phyloP scores from a whole-genome alignment of 2,329 filamentous ascomycete species.

The Colletotrichum simmondsii region DNA sequence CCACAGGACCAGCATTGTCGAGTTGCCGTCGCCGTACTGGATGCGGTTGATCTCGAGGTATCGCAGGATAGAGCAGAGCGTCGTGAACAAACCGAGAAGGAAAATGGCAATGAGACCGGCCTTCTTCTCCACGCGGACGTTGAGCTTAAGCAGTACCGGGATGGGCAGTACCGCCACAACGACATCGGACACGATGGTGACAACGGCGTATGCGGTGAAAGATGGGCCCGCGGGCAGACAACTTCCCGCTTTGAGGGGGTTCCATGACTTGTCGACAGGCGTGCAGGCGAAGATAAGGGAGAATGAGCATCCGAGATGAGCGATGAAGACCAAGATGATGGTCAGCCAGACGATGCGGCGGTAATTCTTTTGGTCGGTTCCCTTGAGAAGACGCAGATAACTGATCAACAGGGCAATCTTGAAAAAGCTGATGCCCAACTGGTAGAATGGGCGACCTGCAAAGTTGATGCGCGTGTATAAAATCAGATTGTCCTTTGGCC shows the following conservation, averaged over 20 bases:
- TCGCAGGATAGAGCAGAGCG: slow-evolving; percentile 63
- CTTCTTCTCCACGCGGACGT: slow-evolving; percentile 60
- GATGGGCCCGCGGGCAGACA: slow-evolving; percentile 59
- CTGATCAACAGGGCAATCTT: slow-evolving; percentile 65
- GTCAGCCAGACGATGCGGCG: slow-evolving; percentile 55
- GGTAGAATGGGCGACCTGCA: slow-evolving; percentile 64
- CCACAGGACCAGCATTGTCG: slow-evolving; percentile 67
- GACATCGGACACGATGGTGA: slow-evolving; percentile 63
- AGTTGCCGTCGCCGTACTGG: slow-evolving; percentile 61
- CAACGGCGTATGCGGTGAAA: slow-evolving; percentile 62
- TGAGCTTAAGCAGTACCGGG: slow-evolving; percentile 59
- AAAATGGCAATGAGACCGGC: slow-evolving; percentile 63
- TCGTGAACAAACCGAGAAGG: slow-evolving; percentile 64
- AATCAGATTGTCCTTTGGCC: slow-evolving; percentile 55
- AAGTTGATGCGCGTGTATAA: slow-evolving; percentile 62
- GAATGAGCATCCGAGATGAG: slow-evolving; percentile 60
- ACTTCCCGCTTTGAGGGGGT: slow-evolving; percentile 48
- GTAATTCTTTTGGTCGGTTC: slow-evolving; percentile 57
- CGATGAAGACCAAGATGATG: slow-evolving; percentile 54
- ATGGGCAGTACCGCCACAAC: slow-evolving; percentile 61
- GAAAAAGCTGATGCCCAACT: slow-evolving; percentile 66
- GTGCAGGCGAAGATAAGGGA: slow-evolving; percentile 61
- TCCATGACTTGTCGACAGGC: slow-evolving; percentile 61
- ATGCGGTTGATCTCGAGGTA: slow-evolving; percentile 63
- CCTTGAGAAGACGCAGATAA: slow-evolving; percentile 61